Evolutionary conservation across 2,329 filamentous ascomycete species (phyloP), one percentile per base, ranked within the genome.

Genomic region (Knoxdaviesia proteae): DNA sequence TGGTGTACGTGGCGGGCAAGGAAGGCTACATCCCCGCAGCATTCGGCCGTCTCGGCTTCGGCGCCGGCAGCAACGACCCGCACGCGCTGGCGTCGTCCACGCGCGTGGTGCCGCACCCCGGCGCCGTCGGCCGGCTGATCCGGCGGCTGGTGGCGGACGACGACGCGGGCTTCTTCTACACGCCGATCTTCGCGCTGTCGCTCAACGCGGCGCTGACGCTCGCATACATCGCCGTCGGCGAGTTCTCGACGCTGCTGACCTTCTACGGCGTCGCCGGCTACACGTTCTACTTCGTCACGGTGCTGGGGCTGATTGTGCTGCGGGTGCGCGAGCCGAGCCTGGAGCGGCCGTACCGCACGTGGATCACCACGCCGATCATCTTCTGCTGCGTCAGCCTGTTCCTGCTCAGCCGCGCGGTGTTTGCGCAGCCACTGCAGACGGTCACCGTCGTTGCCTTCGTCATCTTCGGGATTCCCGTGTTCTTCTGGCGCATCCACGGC

Each of bases 361-460:
- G 88, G 90, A 94, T 98, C 54, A 80, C 80, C 1, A 98, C 90
- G 3, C 90, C 90, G 7, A 88, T 98, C 49, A 88, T 94, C 44
- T 98, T 98, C 58, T 98, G 90, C 69, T 98, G 90, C 55, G 90
- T 98, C 36, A 93, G 84, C 56, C 59, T 98, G 49, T 98, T 98
- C 56, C 60, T 98, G 49, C 71, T 98, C 37, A 87, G 77, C 54
- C 69, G 90, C 41, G 86, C 87, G 4, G 77, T 96, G 9, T 90
- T 98, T 55, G 81, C 86, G 33, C 79, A 94, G 60, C 90, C 90
- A 5, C 52, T 93, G 42, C 87, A 98, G 66, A 94, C 88, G 0
- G 56, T 94, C 30, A 74, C 88, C 29, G 90, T 98, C 6, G 65
- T 94, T 5, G 77, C 65, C 0, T 98, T 96, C 53, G 82, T 94